Conservation (phyloP, 306 rosid species). For the Mucuna pruriens region DNA sequence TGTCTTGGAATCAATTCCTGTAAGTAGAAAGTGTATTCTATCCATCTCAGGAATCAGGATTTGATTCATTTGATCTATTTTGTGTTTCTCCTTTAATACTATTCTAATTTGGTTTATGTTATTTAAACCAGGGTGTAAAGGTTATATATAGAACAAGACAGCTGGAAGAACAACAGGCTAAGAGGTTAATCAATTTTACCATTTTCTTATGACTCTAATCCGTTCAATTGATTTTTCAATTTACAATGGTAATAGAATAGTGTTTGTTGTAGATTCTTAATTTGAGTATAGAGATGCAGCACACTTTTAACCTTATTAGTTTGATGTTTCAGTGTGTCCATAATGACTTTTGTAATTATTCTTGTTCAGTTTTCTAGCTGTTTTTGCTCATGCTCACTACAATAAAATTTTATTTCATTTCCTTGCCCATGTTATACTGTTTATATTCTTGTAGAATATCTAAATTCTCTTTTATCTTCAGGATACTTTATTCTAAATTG, state of each 20-base stretch:
- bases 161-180: conserved; percentile 94
- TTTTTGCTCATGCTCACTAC: not conserved
- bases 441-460: not conserved
- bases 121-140: conserved; percentile 79
- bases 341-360: not conserved
- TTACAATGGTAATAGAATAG: not conserved
- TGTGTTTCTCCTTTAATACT: not conserved
- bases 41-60: conserved; percentile 21
- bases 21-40: conserved; percentile 51
- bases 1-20: conserved; percentile 85
- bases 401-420: not conserved
- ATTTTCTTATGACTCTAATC: conserved; percentile 4
- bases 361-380: not conserved
- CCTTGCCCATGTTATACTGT: not conserved
- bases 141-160: conserved; percentile 88
- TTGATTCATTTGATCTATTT: conserved; percentile 24
- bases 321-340: not conserved
- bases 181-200: conserved; percentile 62
- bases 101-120: conserved; percentile 37
- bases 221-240: conserved; percentile 8
- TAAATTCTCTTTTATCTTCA: not conserved
- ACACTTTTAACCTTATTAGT: conserved; percentile 2
- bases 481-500: conserved; percentile 19
- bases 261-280: conserved; percentile 9
- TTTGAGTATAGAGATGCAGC: not conserved